phyloP scores from a whole-genome alignment of 2,329 filamentous ascomycete genomes.

The Domatiomyces globalis region DNA sequence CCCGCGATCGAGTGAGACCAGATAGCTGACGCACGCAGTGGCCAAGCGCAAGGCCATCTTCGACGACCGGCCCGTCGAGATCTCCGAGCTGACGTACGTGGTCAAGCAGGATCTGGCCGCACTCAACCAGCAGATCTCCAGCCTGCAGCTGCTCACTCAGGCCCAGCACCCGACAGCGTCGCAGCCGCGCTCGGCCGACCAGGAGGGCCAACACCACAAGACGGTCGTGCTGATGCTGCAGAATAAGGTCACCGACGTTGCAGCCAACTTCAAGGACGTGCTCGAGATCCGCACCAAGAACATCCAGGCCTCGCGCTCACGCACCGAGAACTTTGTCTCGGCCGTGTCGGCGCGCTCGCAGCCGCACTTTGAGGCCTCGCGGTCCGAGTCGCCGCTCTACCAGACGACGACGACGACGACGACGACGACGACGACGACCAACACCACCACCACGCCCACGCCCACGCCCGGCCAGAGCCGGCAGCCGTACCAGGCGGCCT shows the following conservation, averaged over 20 bases:
- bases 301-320: conserved; percentile 79
- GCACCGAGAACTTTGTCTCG: conserved; percentile 94
- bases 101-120: conserved; percentile 92
- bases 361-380: conserved; percentile 46
- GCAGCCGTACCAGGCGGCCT: conserved; percentile 43
- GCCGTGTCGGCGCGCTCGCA: conserved; percentile 68
- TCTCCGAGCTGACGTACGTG: conserved; percentile 90
- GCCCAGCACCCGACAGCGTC: conserved; percentile 54
- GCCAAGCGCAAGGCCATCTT: conserved; percentile 96
- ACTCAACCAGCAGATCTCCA: conserved; percentile 73
- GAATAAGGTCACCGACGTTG: conserved; percentile 55
- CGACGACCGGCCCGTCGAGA: conserved; percentile 90
- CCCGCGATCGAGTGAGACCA: neutral
- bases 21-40: conserved; percentile 35
- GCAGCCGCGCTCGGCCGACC: conserved; percentile 38
- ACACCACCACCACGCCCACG: too few relatives aligned
- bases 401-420: conserved; percentile 53
- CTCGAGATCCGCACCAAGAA: conserved; percentile 94
- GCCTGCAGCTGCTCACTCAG: conserved; percentile 62
- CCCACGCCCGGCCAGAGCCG: conserved; percentile 34
- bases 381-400: conserved; percentile 77
- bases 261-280: conserved; percentile 92
- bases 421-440: too few relatives aligned
- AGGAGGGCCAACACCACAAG: conserved; percentile 95
- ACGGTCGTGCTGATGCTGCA: conserved; percentile 42